Base-by-base conservation (phyloP, 2,329 filamentous ascomycete genomes). In the Incumbomyces lentus region DNA sequence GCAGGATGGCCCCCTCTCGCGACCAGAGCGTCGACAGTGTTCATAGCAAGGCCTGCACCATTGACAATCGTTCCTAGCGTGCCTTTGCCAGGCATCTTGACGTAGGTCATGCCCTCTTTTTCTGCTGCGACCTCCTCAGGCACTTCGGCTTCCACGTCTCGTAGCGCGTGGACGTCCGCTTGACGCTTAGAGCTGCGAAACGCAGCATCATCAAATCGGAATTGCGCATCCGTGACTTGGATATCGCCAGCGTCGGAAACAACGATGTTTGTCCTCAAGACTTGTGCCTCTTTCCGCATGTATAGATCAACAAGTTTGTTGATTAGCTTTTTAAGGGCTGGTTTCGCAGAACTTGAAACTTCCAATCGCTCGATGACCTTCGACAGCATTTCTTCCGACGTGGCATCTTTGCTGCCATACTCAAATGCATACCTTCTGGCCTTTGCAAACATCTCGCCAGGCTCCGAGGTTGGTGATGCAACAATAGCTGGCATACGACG, bases 31-130 rank as follows among this genome's bases (percentile, higher is more conserved):
- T 95, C 88, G 49, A 89, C 80, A 0, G 87, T 94, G 61, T 92
- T 92, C 84, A 95, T 92, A 0, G 87, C 87, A 1, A 95, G 74
- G 0, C 88, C 88, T 0, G 89, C 88, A 36, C 88, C 87, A 59
- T 95, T 95, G 53, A 94, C 86, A 52, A 53, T 44, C 3, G 84
- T 94, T 32, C 86, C 88, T 44, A 94, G 81, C 51, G 79, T 79
- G 44, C 73, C 77, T 45, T 69, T 60, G 0, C 69, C 68, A 2
- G 73, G 70, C 4, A 71, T 57, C 57, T 77, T 81, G 52, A 93
- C 75, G 62, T 89, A 93, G 1, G 92, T 84, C 55, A 94, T 87
- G 2, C 86, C 86, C 48, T 81, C 70, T 48, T 75, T 72, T 59
- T 83, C 81, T 2, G 78, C 82, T 54, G 79, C 75, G 2, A 77